Evolutionary conservation across 2,329 filamentous ascomycete species (phyloP).

Genomic region (Diaporthe eres): DNA sequence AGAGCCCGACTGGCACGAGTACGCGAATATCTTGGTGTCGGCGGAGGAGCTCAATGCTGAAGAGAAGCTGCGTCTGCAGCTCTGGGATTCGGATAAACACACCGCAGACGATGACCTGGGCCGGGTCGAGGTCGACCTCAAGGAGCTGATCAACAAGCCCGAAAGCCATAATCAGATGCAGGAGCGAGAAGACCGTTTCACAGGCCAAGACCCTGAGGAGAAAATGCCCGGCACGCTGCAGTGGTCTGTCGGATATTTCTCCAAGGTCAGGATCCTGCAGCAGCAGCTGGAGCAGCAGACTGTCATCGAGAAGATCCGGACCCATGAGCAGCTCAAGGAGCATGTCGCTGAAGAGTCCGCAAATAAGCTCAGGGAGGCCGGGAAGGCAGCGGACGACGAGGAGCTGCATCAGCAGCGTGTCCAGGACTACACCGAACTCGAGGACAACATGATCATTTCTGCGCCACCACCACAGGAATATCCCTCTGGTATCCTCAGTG

Average conservation of each 20-base stretch:
- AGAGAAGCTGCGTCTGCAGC: conserved; percentile 76
- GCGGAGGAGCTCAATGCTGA: conserved; percentile 80
- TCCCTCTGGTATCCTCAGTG: conserved; percentile 76
- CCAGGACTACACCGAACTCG: conserved; percentile 73
- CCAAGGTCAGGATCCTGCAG: conserved; percentile 74
- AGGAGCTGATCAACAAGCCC: conserved; percentile 71
- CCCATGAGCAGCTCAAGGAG: conserved; percentile 70
- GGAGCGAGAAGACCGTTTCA: conserved; percentile 75
- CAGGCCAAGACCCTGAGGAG: conserved; percentile 74
- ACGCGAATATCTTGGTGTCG: conserved; percentile 77
- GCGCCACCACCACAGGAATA: conserved; percentile 74
- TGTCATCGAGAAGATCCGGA: conserved; percentile 69
- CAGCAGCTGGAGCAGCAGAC: conserved; percentile 74
- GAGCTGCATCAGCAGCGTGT: conserved; percentile 78
- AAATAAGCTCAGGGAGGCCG: conserved; percentile 76
- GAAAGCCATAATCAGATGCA: conserved; percentile 74
- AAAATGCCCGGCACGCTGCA: conserved; percentile 77
- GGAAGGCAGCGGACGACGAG: conserved; percentile 66
- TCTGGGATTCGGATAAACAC: conserved; percentile 82
- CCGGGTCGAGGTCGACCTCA: conserved; percentile 78
- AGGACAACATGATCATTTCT: conserved; percentile 77
- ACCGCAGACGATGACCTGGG: conserved; percentile 83
- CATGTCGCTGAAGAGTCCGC: conserved; percentile 69
- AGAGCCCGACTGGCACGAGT: conserved; percentile 80
- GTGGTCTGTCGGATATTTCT: conserved; percentile 81